Conservation (phyloP, 2,329 filamentous ascomycete species). For the Neonectria ditissima region DNA sequence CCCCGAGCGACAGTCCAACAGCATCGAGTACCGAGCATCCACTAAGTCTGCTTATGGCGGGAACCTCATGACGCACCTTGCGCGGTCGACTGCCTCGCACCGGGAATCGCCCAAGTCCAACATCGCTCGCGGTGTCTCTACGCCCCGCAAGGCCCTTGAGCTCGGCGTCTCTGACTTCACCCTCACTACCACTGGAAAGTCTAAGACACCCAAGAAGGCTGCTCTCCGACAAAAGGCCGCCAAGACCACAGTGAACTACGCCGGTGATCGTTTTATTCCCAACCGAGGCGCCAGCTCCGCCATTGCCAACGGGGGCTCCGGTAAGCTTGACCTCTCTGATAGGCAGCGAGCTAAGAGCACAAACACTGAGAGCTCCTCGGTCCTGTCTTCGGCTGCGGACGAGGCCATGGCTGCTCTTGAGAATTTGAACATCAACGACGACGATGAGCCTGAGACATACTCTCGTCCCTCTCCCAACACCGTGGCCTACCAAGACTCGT, state of each 20-base stretch:
- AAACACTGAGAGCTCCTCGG: conserved; percentile 76
- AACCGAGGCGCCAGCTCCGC: conserved; percentile 92
- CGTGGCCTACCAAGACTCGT: conserved; percentile 89
- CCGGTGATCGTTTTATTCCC: conserved; percentile 94
- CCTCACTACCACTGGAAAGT: conserved; percentile 82
- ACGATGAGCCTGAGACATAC: conserved; percentile 76
- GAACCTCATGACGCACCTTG: conserved; percentile 83
- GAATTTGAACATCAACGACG: conserved; percentile 78
- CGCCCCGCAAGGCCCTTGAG: conserved; percentile 85
- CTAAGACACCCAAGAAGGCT: conserved; percentile 72
- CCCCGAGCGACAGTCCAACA: conserved; percentile 69
- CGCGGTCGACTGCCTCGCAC: conserved; percentile 74
- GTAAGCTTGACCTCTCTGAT: conserved; percentile 81
- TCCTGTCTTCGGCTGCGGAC: conserved; percentile 83
- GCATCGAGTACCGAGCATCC: conserved; percentile 64
- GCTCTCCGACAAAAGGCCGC: conserved; percentile 67
- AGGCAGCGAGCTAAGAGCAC: conserved; percentile 79
- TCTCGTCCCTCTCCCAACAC: conserved; percentile 87
- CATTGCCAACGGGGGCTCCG: conserved; percentile 82
- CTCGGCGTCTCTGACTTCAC: conserved; percentile 93
- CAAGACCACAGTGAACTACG: conserved; percentile 85
- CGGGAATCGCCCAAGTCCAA: conserved; percentile 97
- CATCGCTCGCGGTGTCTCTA: conserved; percentile 80
- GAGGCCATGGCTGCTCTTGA: conserved; percentile 85
- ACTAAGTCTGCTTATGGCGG: conserved; percentile 83